Percentiles rank a stretch among this genome's conserved stretches.
phyloP scores from a whole-genome alignment of 306 rosid genomes.

The Gleditsia sinensis region DNA sequence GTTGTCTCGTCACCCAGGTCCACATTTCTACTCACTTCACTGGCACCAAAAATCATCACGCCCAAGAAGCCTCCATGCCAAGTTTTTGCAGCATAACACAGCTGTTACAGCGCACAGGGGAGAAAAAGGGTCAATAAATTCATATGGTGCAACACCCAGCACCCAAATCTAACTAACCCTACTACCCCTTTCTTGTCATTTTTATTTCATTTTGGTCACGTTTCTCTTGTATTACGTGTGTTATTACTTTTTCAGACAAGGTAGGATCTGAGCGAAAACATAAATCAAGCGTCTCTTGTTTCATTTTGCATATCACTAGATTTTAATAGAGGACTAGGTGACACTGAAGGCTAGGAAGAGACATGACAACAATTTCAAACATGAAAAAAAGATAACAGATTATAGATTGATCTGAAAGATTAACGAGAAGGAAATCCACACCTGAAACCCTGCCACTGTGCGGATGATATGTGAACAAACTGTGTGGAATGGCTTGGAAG shows the following conservation, averaged over 20 bases:
- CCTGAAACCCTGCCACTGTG: slow-evolving; percentile 99
- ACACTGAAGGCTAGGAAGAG: too few relatives aligned
- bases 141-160: background rate
- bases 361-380: background rate
- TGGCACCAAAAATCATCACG: slow-evolving; percentile 97
- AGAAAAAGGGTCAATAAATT: slow-evolving; percentile 15
- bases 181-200: background rate
- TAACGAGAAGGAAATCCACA: slow-evolving; percentile 16
- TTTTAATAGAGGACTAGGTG: too few relatives aligned
- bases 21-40: slow-evolving; percentile 96
- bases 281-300: too few relatives aligned
- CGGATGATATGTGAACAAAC: slow-evolving; percentile 96
- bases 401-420: background rate
- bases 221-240: slow-evolving; percentile 19
- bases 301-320: too few relatives aligned
- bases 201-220: slow-evolving; percentile 1
- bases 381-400: background rate
- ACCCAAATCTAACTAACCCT: slow-evolving; percentile 6
- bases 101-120: slow-evolving; percentile 47
- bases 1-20: slow-evolving; percentile 98
- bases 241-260: slow-evolving; percentile 10
- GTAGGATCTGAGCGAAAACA: too few relatives aligned
- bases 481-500: slow-evolving; percentile 94
- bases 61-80: slow-evolving; percentile 99
- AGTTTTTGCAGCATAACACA: slow-evolving; percentile 96